Base-by-base conservation (phyloP, 768 basidiomycete species). In the Panellus pusillus region DNA sequence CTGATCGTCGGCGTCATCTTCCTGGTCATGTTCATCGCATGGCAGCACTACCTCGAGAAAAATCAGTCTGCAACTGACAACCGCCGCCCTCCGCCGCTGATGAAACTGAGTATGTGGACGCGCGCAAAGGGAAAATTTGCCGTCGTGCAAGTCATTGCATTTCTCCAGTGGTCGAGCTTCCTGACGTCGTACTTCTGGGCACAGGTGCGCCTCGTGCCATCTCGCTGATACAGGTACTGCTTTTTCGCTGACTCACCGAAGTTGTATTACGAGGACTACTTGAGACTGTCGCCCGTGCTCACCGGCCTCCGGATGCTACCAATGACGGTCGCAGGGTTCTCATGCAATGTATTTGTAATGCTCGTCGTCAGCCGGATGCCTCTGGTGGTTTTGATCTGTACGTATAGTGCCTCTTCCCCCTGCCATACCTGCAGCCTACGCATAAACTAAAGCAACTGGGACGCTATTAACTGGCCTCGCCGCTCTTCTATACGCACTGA, bases 221-320 rank as follows among this genome's bases (percentile, higher is more conserved):
- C 74, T 78, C 4, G 63, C 74, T 47, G 24, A 58, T 41, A 19
- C 19, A 31, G 13, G 9, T 38, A 24, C 31, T 42, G 43, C 28
- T n/a, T 47, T 27, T 13, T 77, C 29, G 14, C 14, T 36, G 15
- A 1, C 40, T 17, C 32, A 9, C 28, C 18, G 12, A 51, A 89
- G 82, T 63, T 91, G 6, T 91, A 83, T 63, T 92, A 89, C 64
- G 88, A 92, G 62, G 75, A 81, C 43, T 92, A 84, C 64, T 58
- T 75, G 13, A 61, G 69, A 0, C 74, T 83, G 5, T 74, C 68
- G 0, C 83, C 89, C 0, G 69, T 92, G 14, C 69, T 73, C 12
- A 80, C 86, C 0, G 87, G 89, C 66, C 56, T 87, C 18, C 80
- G 87, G 2, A 69, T 91, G 45, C 53, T 91, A 1, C 90, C 90